Conservation (phyloP, 108 stramenopile species). For the Chaetoceros tenuissimus region DNA sequence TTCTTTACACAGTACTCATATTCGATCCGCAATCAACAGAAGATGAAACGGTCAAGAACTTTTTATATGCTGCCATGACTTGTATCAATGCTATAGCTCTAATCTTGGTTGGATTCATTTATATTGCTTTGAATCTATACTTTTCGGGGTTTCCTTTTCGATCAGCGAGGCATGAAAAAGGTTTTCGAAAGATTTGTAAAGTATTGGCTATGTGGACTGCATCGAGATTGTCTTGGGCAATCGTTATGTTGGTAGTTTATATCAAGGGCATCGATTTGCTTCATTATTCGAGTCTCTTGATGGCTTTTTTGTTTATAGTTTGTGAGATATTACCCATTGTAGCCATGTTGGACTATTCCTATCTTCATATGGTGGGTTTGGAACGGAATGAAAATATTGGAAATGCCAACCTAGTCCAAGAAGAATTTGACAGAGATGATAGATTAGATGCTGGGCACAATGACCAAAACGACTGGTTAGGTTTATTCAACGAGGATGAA, state of each 20-base stretch:
- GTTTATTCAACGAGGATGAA: no score
- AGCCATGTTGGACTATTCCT: constrained; percentile 53
- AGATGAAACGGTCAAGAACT: constrained; percentile 37
- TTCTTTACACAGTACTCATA: constrained; percentile 74
- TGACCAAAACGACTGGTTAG: no score
- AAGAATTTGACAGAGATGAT: no score
- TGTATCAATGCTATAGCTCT: constrained; percentile 69
- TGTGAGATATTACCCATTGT: constrained; percentile 66
- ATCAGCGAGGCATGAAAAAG: constrained; percentile 24
- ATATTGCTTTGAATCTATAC: constrained; percentile 57
- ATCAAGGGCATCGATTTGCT: constrained; percentile 46
- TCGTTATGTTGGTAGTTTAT: constrained; percentile 40
- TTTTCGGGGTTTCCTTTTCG: constrained; percentile 62
- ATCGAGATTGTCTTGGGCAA: constrained; percentile 51
- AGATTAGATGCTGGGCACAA: no score
- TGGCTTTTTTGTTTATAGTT: constrained; percentile 42
- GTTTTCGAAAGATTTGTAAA: constrained; percentile 28
- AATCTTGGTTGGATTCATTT: constrained; percentile 50
- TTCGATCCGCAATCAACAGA: constrained; percentile 38
- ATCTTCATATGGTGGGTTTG: constrained; percentile 19
- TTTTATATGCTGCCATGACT: constrained; percentile 67
- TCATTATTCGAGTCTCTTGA: constrained; percentile 30
- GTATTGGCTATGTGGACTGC: constrained; percentile 47
- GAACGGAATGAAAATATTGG: no score
- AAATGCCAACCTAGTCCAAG: no score